phyloP scores from a whole-genome alignment of 75 land plant genomes.

The Cryptomeria japonica region DNA sequence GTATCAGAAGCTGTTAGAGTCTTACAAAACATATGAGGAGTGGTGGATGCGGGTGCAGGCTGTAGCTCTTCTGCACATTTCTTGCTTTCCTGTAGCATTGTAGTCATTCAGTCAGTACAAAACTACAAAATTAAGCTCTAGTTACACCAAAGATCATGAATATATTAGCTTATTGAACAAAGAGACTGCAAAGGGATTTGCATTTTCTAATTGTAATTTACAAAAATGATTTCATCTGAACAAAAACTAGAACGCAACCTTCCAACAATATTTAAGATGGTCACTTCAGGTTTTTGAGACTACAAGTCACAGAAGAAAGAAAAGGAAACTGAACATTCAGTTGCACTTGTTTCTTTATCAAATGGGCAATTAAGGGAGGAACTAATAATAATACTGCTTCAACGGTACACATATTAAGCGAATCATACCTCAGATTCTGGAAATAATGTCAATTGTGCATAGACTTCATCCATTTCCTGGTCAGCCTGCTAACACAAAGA shows the following conservation, averaged over 20 bases:
- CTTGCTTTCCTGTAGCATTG: conserved; percentile 11
- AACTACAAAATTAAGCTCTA: background rate
- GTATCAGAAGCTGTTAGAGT: conserved; percentile 88
- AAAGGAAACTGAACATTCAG: background rate
- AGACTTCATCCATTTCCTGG: conserved; percentile 82
- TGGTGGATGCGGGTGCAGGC: conserved; percentile 7
- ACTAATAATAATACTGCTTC: background rate
- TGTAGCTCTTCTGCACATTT: conserved; percentile 4
- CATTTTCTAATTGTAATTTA: background rate
- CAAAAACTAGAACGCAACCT: background rate
- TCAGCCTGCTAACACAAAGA: conserved; percentile 57
- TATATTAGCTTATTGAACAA: background rate
- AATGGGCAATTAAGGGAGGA: background rate
- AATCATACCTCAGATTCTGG: conserved; percentile 71
- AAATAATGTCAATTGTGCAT: conserved; percentile 69
- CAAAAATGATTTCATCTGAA: background rate
- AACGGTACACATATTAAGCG: background rate
- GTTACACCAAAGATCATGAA: background rate
- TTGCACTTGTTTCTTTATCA: background rate
- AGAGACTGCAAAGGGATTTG: background rate
- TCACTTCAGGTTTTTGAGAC: background rate
- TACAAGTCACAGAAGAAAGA: background rate
- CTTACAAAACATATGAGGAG: conserved; percentile 87
- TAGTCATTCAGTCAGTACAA: background rate
- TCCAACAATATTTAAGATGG: background rate